Base-by-base conservation (phyloP, 2,329 filamentous ascomycete species). In the Lachnellula arida region DNA sequence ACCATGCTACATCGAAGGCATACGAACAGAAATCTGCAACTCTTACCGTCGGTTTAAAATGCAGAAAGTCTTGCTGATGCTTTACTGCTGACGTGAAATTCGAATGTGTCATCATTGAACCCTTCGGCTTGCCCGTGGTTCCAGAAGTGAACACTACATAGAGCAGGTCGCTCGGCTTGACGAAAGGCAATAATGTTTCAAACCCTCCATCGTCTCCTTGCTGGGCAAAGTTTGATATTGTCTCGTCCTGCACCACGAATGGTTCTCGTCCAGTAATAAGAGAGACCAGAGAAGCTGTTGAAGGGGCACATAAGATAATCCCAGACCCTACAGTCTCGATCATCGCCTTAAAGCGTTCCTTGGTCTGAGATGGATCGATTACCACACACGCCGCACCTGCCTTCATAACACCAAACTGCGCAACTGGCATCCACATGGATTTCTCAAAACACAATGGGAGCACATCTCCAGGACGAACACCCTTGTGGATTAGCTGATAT, bases 371-470 rank as follows among this genome's bases (percentile, higher is more conserved):
- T 4, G 69, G 63, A 56, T 70, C 65, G 15, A 70, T 49, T 9
- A 65, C 58, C 32, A 70, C 65, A 34, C 63, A 68, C 7, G 60
- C 60, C 22, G 53, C 63, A 12, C 66, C 65, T 17, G 62, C 55
- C 46, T 62, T 62, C 35, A 66, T 51, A 2, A 68, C 57, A 43
- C 53, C 61, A 17, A 68, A 58, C 55, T 63, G 55, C 8, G 56
- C 55, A 12, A 68, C 60, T 11, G 63, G 49, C 22, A 60, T 58
- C 51, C 61, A 67, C 25, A 34, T 55, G 6, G 63, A 64, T 50
- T 67, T 68, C 28, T 67, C 62, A 46, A 65, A 67, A 43, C 58
- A 64, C 5, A 68, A 43, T 11, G 62, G 63, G 11, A 68, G 54
- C 2, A 57, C 42, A 17, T 17, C 46, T 43, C 56, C 60, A 14